Evolutionary conservation across 371 early-diverging fungal genomes (phyloP), one percentile per base, ranked within the genome.

Genomic region (Mucor mucedo): DNA sequence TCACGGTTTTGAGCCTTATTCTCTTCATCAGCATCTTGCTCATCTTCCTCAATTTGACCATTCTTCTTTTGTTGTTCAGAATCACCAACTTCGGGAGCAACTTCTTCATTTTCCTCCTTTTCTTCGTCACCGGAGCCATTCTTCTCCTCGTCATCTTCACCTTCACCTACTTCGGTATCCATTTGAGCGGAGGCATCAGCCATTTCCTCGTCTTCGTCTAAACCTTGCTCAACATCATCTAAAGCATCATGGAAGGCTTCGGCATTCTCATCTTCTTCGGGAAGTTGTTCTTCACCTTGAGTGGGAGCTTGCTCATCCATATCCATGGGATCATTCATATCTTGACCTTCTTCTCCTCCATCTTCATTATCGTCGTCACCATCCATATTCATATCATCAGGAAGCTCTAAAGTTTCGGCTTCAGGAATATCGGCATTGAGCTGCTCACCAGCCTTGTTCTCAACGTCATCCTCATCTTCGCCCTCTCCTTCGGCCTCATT

Each of bases 381-480:
- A 62, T 84, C 83, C 69, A 91, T 79, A 30, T 88, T 84, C 61
- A 89, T 52, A 66, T 88, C 89, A 58, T 91, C 91, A 55, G 84
- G 87, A 42, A 83, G 57, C 9, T 88, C 86, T 35, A 87, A 70
- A 21, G 82, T 87, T 41, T 87, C 87, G 0, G 86, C 82, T 64
- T 84, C 86, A 55, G 86, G 84, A 28, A 85, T 82, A 40, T 86
- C 87, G 48, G 82, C 78, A 65, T 88, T 82, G 71, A 87, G 71
- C 49, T 80, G 74, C 52, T 83, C 84, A 16, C 82, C 84, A 47
- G 85, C 66, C 16, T 76, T 76, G 27, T 85, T 84, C 16, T 78
- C 78, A 11, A 65, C 59, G 9, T 68, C 70, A n/a, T 71, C 75
- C 52, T 83, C 79, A 27, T 80, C 77, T 48, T 78, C 75, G 10